A percentile compares a stretch with the other conserved stretches of the same genome.
Conservation (phyloP, 306 rosid genomes). For the Oxytropis ochrocephala region DNA sequence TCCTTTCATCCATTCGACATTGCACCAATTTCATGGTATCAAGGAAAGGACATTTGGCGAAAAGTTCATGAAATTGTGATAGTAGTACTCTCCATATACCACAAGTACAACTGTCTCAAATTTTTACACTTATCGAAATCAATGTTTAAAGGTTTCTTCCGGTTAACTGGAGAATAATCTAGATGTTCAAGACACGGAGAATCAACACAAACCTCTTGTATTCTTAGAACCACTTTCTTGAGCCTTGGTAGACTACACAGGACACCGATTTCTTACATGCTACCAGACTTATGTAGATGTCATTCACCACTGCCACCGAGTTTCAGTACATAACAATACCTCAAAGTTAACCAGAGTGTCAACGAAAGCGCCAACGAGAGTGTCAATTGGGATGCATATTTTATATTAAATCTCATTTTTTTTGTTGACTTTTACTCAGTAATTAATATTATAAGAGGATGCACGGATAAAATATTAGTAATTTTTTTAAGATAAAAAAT, state of each 20-base stretch:
- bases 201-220: background rate
- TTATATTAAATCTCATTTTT: too few species aligned
- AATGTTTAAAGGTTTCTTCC: background rate
- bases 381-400: too few species aligned
- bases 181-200: constrained; percentile 7
- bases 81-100: background rate
- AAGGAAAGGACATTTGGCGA: constrained; percentile 9
- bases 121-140: background rate
- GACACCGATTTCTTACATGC: background rate
- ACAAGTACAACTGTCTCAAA: background rate
- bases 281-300: background rate
- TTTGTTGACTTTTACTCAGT: too few species aligned
- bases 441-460: too few species aligned
- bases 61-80: background rate
- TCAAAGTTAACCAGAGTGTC: too few species aligned
- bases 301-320: background rate
- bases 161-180: background rate
- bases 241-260: background rate
- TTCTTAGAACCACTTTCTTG: constrained; percentile 1
- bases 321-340: background rate
- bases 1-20: constrained; percentile 17
- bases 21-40: constrained; percentile 2
- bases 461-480: too few species aligned
- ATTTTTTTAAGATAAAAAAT: too few species aligned
- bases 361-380: too few species aligned